phyloP scores from a whole-genome alignment of 495 filamentous ascomycete genomes.

The Penicillium arizonense region DNA sequence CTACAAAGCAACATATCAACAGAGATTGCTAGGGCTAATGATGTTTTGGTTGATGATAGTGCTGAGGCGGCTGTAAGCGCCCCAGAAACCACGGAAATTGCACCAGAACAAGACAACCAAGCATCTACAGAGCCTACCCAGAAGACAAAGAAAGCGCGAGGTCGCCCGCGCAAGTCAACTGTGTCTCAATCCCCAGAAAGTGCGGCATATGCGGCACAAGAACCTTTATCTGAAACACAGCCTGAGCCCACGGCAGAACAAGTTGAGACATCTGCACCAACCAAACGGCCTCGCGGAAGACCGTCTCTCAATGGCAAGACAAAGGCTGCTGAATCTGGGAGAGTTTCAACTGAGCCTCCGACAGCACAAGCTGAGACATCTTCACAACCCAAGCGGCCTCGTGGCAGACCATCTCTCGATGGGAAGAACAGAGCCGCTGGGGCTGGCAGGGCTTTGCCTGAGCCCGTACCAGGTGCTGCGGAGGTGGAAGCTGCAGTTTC shows the following conservation, averaged over 20 bases:
- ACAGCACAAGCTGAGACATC: slow-evolving; percentile 5
- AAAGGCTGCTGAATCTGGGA: neutral
- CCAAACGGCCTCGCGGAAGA: slow-evolving; percentile 12
- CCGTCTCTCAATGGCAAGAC: slow-evolving; percentile 2
- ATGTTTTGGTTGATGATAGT: neutral
- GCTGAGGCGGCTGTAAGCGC: neutral
- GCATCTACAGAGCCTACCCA: neutral
- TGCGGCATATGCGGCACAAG: neutral
- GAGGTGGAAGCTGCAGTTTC: slow-evolving; percentile 1
- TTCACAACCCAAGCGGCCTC: neutral
- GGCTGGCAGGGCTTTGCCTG: neutral
- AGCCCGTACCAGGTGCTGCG: slow-evolving; percentile 1
- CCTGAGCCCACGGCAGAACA: neutral
- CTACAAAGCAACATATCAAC: neutral
- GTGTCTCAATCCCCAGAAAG: neutral
- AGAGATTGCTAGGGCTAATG: neutral
- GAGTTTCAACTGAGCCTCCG: neutral
- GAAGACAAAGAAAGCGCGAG: slow-evolving; percentile 1
- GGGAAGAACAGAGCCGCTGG: neutral
- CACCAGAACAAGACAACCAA: neutral
- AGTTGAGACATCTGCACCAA: neutral
- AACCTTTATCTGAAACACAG: neutral
- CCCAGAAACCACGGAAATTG: neutral
- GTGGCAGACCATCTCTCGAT: slow-evolving; percentile 6
- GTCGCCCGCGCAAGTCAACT: neutral